These are phyloP conservation scores for Parafenestella ontariensis DNA, from an alignment of 2,329 filamentous ascomycete species.

Conservation along the genomic window DNA sequence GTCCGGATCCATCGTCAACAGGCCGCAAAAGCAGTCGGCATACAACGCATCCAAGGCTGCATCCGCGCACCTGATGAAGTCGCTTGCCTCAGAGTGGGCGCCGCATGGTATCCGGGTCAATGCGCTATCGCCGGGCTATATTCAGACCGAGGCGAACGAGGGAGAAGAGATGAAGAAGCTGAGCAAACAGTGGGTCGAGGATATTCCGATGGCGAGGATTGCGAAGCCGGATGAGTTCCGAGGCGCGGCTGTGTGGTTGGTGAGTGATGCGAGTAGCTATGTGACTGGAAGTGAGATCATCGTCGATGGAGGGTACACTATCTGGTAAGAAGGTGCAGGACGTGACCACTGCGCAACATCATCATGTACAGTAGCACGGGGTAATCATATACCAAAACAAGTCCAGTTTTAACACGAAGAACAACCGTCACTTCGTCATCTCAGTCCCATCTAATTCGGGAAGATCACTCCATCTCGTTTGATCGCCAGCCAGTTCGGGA, in stretches of 20 bases:
- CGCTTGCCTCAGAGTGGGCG: constrained; percentile 81
- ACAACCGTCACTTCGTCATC: too few relatives aligned
- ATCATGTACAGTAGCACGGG: too few relatives aligned
- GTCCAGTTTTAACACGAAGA: too few relatives aligned
- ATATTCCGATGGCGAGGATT: constrained; percentile 47
- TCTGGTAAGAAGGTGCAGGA: too few relatives aligned
- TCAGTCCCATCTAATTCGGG: too few relatives aligned
- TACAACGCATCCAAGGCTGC: constrained; percentile 77
- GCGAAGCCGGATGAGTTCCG: constrained; percentile 49
- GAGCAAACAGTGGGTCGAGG: constrained; percentile 43
- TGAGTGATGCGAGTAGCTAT: constrained; percentile 55
- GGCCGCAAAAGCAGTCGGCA: constrained; percentile 76
- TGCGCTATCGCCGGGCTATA: constrained; percentile 83
- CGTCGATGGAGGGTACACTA: neutral
- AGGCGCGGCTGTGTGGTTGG: constrained; percentile 35
- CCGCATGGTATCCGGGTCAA: constrained; percentile 80
- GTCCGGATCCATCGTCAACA: constrained; percentile 54
- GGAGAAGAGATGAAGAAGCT: constrained; percentile 24
- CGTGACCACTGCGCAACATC: too few relatives aligned
- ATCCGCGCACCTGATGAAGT: constrained; percentile 71
- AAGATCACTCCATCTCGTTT: too few relatives aligned
- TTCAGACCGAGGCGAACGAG: constrained; percentile 76
- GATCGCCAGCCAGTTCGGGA: too few relatives aligned
- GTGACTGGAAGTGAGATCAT: constrained; percentile 67
- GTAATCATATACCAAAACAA: too few relatives aligned